Evolutionary conservation across 2,329 filamentous ascomycete species (phyloP).

Genomic region (Zopfia rhizophila): DNA sequence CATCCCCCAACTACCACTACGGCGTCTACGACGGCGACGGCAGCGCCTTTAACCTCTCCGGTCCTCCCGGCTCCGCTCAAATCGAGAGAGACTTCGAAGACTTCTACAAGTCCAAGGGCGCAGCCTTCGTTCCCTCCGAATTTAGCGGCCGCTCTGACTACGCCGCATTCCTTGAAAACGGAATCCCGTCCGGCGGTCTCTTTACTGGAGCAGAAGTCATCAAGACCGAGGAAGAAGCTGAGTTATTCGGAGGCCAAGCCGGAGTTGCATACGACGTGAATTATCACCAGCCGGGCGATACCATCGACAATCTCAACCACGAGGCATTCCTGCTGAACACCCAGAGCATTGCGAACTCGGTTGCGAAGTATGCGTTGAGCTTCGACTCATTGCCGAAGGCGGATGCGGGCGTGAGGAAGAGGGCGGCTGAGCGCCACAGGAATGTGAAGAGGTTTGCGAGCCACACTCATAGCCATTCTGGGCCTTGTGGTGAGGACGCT

Average conservation of each 20-base stretch:
- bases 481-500: constrained; percentile 26
- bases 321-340: constrained; percentile 52
- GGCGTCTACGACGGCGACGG: constrained; percentile 54
- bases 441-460: constrained; percentile 34
- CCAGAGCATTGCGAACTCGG: constrained; percentile 51
- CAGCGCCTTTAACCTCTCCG: constrained; percentile 49
- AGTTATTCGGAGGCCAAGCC: constrained; percentile 49
- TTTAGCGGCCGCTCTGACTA: constrained; percentile 54
- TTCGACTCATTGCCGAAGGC: constrained; percentile 48
- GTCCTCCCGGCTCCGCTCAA: constrained; percentile 46
- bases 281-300: constrained; percentile 53
- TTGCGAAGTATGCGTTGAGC: constrained; percentile 50
- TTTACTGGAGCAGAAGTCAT: constrained; percentile 54
- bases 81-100: constrained; percentile 49
- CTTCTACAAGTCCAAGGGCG: constrained; percentile 48
- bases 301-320: constrained; percentile 46
- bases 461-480: constrained; percentile 34
- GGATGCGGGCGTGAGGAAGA: constrained; percentile 40
- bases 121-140: constrained; percentile 44
- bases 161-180: constrained; percentile 53
- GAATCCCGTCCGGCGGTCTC: constrained; percentile 52
- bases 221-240: constrained; percentile 51
- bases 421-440: constrained; percentile 37
- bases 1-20: constrained; percentile 51
- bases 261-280: constrained; percentile 50